Evolutionary conservation across 192 early-diverging fungal species (phyloP), one percentile per base, ranked within the genome.

Genomic region (Coemansia sp.): DNA sequence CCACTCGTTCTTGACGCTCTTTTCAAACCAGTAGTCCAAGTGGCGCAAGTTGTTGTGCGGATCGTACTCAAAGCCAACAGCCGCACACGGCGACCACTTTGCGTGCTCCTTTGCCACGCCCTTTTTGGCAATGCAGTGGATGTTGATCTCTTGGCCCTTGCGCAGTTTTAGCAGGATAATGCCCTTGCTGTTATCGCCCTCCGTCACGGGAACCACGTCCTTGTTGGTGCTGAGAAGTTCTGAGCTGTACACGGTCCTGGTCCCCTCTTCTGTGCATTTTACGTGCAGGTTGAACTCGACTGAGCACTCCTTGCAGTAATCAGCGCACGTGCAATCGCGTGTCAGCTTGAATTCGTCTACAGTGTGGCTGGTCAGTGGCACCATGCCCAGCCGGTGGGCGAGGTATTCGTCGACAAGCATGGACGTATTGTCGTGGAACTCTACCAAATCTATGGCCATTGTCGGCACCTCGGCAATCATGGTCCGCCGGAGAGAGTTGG

Each of bases 381-480:
- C 90, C 80, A 98, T 83, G 35, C 97, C 97, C 43, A 98, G 82
- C 26, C 97, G 84, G 72, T 98, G 97, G 6, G 94, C 91, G 54
- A 98, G 82, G 70, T 93, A 95, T 69, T 98, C 97, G 80, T 98
- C 97, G 6, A 94, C 88, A 8, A 98, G 83, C 12, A 96, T 92
- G 1, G 93, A 89, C 27, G 92, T 91, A 81, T 98, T 98, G 9
- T 83, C 85, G 54, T 93, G 89, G 69, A 98, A 91, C 64, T 97
- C 89, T 15, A 98, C 97, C 83, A 96, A 83, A 65, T 98, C 97
- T 52, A 98, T 97, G 5, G 97, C 97, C 87, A 98, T 93, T 5
- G 97, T 98, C 11, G 95, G 92, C 18, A 98, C 95, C 68, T 98
- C 97, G 19, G 95, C 89, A 62, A 98, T 94, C 95, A 98, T 97